Percentiles rank a stretch among this genome's conserved stretches.
phyloP scores from a whole-genome alignment of 23 red algal genomes.

The Agarophyton chilense region DNA sequence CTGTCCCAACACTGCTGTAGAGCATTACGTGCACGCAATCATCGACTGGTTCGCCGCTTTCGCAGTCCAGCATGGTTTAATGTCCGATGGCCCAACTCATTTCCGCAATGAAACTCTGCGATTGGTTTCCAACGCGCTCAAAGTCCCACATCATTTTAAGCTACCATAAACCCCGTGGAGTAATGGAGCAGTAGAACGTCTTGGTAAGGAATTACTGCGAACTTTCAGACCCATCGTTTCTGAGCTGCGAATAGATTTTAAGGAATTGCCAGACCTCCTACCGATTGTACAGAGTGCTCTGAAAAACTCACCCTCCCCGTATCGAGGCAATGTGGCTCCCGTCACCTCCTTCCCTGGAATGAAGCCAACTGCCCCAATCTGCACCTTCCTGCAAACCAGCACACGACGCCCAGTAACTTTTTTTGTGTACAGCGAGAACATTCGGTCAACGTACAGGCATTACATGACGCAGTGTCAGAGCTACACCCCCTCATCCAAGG shows the following conservation, averaged over 20 bases:
- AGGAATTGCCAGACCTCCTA: neutral
- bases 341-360: neutral
- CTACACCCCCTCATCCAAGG: neutral
- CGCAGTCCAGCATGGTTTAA: neutral
- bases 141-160: neutral
- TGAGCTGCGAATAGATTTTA: neutral
- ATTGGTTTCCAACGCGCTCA: neutral
- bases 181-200: constrained; percentile 9
- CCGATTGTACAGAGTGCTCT: neutral
- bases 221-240: neutral
- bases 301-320: neutral
- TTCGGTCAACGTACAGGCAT: neutral
- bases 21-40: neutral
- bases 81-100: neutral
- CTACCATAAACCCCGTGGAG: constrained; percentile 1
- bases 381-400: neutral
- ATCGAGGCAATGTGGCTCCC: neutral
- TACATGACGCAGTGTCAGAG: neutral
- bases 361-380: neutral
- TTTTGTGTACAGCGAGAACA: neutral
- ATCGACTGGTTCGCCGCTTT: neutral
- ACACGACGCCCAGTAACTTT: neutral
- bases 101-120: neutral
- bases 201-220: neutral
- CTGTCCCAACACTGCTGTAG: neutral